Evolutionary conservation across 1,139 yeast species (phyloP).

Genomic region (Yamadazyma dushanensis): DNA sequence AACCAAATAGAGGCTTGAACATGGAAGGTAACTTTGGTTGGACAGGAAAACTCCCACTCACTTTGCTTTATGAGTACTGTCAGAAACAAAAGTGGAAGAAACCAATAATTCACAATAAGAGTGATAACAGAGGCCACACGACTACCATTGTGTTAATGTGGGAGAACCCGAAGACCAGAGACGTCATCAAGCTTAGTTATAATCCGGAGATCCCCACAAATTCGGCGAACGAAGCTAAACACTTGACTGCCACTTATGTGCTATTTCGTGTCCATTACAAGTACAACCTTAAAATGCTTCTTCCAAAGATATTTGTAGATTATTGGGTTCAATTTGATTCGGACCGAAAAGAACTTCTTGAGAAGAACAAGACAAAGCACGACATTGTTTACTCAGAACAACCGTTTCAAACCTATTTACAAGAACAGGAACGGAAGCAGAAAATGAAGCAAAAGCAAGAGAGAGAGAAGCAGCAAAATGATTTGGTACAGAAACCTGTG

Average conservation of each 20-base stretch:
- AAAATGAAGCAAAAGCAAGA: slow-evolving; percentile 10
- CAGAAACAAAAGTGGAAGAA: slow-evolving; percentile 90
- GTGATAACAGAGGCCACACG: slow-evolving; percentile 52
- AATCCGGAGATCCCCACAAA: slow-evolving; percentile 67
- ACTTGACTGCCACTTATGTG: slow-evolving; percentile 86
- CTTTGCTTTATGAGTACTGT: slow-evolving; percentile 81
- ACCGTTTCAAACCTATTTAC: slow-evolving; percentile 63
- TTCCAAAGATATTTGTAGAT: slow-evolving; percentile 78
- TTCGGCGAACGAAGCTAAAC: slow-evolving; percentile 87
- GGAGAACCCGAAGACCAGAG: slow-evolving; percentile 81
- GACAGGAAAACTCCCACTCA: slow-evolving; percentile 94
- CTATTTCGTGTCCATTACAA: slow-evolving; percentile 76
- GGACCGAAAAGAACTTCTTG: slow-evolving; percentile 47
- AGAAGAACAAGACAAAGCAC: slow-evolving; percentile 48
- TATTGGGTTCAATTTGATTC: slow-evolving; percentile 75
- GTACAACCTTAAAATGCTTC: slow-evolving; percentile 81
- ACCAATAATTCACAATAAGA: slow-evolving; percentile 72
- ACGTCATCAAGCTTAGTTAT: slow-evolving; percentile 57
- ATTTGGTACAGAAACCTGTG: slow-evolving; percentile 5
- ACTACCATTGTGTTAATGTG: slow-evolving; percentile 65
- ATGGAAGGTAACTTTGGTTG: slow-evolving; percentile 60
- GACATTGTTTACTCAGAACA: slow-evolving; percentile 58
- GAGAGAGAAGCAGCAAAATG: slow-evolving; percentile 8
- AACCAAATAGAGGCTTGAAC: slow-evolving; percentile 44
- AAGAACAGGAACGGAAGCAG: slow-evolving; percentile 23